phyloP scores from a whole-genome alignment of 164 flowering plant genomes.

The Pachysandra terminalis region DNA sequence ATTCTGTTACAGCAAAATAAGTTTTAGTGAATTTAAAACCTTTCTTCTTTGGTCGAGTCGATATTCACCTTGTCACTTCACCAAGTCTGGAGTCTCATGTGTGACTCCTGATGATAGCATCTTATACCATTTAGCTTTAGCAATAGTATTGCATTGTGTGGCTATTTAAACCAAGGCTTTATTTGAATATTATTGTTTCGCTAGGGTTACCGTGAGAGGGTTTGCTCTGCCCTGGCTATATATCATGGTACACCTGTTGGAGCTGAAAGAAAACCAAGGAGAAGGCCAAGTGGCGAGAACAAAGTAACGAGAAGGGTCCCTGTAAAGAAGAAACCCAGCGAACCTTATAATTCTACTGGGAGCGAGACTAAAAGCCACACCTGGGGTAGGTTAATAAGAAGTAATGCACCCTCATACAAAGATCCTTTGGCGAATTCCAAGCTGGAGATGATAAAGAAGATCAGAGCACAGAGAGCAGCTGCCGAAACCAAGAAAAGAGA shows the following conservation, averaged over 20 bases:
- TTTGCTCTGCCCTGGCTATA: conserved; percentile 55
- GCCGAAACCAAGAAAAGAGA: conserved; percentile 57
- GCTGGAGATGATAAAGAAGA: conserved; percentile 84
- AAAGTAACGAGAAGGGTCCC: conserved; percentile 16
- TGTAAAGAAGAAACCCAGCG: conserved; percentile 23
- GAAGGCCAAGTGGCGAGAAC: conserved; percentile 32
- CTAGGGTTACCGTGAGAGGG: conserved; percentile 75
- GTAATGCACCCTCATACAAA: conserved; percentile 45
- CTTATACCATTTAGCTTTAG: background rate
- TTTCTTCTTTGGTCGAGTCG: background rate
- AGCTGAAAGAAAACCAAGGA: conserved; percentile 52
- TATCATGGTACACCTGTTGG: conserved; percentile 59
- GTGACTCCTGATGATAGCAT: background rate
- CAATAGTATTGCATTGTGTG: background rate
- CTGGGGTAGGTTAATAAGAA: conserved; percentile 26
- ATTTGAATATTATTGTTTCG: background rate
- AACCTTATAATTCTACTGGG: background rate
- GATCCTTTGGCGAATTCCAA: conserved; percentile 79
- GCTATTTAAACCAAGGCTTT: background rate
- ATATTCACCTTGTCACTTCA: background rate
- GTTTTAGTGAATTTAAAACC: background rate
- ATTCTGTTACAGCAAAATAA: background rate
- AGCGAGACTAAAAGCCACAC: conserved; percentile 22
- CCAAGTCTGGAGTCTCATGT: too few relatives aligned
- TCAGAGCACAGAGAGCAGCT: conserved; percentile 68